Base-by-base conservation (phyloP, 306 rosid species). In the Vigna radiata region DNA sequence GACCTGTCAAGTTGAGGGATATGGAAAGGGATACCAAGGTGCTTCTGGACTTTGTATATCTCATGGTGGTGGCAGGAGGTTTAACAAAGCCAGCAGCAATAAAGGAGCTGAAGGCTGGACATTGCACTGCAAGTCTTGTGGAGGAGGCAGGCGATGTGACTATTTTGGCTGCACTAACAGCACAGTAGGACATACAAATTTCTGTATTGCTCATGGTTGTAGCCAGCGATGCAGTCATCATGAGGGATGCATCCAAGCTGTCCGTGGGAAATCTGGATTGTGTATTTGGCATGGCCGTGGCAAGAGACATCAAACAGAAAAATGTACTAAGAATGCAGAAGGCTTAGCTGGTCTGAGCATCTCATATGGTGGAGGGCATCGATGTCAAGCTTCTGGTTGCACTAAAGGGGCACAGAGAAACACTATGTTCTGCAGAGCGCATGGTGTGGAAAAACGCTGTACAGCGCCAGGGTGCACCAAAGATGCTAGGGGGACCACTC, bases 361-460 rank as follows among this genome's bases (percentile, higher is more conserved):
- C 83, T 93, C 98, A 31, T 95, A 91, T 78, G 97, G 98, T 36
- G 98, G 97, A 58, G 98, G 97, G 47, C 89, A 90, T 37, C 83
- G 93, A 55, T 93, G 98, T 91, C 98, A 93, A 81, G 68, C 85
- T 71, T 12, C 46, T 31, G 95, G 89, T 41, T 93, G 97, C 87
- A 89, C 96, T 31, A 89, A 93, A 79, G 98, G 97, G 58, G 95
- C 95, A 16, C 98, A 93, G 79, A 97, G 97, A 69, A 93, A 95
- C 82, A 93, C 97, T 37, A 91, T 86, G 91, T 91, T 83, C 77
- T 91, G 97, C 86, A 93, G 91, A 85, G 98, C 98, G 29, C 97
- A 89, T 80, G 95, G 97, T 77, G 97, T 97, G n/a, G 98, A 97
- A 0, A 93, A 93, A 63, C 67, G 93, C 63, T 93, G 98, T 81